phyloP scores from a whole-genome alignment of 2,329 filamentous ascomycete genomes.

The Dactylellina leptospora region DNA sequence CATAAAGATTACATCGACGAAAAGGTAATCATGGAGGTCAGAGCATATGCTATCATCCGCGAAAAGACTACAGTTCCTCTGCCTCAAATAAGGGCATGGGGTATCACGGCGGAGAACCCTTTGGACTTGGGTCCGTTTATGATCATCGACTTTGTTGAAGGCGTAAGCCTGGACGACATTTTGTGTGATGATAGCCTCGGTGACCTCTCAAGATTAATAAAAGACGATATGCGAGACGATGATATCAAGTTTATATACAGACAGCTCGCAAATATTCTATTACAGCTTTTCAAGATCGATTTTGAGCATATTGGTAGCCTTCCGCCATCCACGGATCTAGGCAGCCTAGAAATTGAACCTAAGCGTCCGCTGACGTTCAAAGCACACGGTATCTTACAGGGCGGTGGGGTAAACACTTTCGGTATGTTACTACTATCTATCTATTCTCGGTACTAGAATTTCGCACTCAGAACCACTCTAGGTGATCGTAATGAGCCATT shows the following conservation, averaged over 20 bases:
- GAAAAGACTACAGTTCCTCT: background rate
- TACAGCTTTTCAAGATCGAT: background rate
- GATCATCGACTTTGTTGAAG: background rate
- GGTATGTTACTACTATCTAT: background rate
- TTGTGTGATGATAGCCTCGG: background rate
- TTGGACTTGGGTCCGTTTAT: conserved; percentile 1
- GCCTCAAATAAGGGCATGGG: background rate
- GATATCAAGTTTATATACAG: background rate
- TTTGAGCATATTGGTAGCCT: background rate
- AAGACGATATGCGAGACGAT: background rate
- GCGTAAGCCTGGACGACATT: background rate
- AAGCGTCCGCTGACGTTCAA: background rate
- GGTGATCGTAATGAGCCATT: background rate
- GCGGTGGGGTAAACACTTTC: background rate
- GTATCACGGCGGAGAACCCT: background rate
- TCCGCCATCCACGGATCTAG: background rate
- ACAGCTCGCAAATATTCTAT: conserved; percentile 2
- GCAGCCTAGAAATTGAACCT: background rate
- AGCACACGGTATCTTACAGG: background rate
- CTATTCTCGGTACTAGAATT: background rate
- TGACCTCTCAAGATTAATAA: background rate
- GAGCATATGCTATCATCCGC: background rate
- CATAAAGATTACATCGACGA: conserved; percentile 1
- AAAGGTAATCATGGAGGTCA: background rate
- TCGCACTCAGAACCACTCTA: background rate